A percentile compares a stretch with the other conserved stretches of the same genome.
Conservation (phyloP, 352 stramenopile genomes). For the Pilasporangium apinafurcum region DNA sequence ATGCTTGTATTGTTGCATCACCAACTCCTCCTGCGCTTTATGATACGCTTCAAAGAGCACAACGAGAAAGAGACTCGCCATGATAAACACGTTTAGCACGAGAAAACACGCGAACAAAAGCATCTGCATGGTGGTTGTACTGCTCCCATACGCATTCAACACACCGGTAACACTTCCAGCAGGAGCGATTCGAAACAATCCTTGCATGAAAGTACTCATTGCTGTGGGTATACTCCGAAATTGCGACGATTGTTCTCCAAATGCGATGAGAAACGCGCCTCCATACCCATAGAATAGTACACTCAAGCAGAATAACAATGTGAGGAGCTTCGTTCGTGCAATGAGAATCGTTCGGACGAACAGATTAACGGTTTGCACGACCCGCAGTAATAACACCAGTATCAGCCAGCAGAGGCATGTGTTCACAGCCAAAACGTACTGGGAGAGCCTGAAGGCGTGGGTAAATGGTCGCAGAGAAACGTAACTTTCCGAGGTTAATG, state of each 20-base stretch:
- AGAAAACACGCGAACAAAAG: constrained; percentile 34
- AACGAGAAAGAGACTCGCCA: constrained; percentile 39
- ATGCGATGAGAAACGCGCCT: constrained; percentile 30
- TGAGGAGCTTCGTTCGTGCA: constrained; percentile 19
- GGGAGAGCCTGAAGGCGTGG: constrained; percentile 25
- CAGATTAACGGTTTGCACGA: constrained; percentile 30
- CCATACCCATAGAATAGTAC: constrained; percentile 40
- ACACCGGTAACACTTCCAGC: not conserved
- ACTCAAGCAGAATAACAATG: constrained; percentile 21
- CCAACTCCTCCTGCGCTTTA: constrained; percentile 20
- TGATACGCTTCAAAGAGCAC: constrained; percentile 35
- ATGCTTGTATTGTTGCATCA: constrained; percentile 5
- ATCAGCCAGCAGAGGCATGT: constrained; percentile 38
- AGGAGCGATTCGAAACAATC: constrained; percentile 18
- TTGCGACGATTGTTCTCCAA: constrained; percentile 16
- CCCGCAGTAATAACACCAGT: constrained; percentile 29
- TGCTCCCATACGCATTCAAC: constrained; percentile 2
- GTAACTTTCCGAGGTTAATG: constrained; percentile 22
- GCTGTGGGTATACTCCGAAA: constrained; percentile 30
- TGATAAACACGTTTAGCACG: constrained; percentile 31
- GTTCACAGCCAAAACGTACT: constrained; percentile 24
- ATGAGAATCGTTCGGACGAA: constrained; percentile 26
- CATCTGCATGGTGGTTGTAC: constrained; percentile 13
- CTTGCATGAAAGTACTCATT: constrained; percentile 23
- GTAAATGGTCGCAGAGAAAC: constrained; percentile 27